phyloP scores from a whole-genome alignment of 139 green algal species.

The Chlorella vulgaris region DNA sequence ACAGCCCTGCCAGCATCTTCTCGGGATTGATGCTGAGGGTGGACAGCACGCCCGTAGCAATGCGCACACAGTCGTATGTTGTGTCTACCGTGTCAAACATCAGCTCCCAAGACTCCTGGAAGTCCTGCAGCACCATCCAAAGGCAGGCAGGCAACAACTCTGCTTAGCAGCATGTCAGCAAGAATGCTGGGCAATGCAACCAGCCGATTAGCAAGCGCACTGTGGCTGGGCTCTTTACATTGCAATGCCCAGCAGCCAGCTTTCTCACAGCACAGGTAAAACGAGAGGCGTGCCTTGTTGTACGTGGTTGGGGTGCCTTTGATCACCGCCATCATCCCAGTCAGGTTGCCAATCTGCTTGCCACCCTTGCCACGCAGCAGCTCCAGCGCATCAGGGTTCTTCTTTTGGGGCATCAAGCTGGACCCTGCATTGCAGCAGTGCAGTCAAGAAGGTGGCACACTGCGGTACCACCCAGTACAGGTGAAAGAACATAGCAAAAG shows the following conservation, averaged over 20 bases:
- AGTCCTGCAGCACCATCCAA: constrained; percentile 82
- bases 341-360: constrained; percentile 86
- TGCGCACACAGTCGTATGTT: constrained; percentile 85
- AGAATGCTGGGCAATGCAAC: no score
- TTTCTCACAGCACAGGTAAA: no score
- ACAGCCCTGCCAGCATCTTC: constrained; percentile 85
- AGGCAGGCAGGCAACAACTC: no score
- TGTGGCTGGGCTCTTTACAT: no score
- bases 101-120: constrained; percentile 83
- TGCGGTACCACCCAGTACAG: not conserved
- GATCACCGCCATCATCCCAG: constrained; percentile 85
- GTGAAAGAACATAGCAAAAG: not conserved
- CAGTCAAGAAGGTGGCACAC: not conserved
- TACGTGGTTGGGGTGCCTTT: constrained; percentile 98
- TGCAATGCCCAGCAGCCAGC: no score
- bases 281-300: constrained; percentile 94
- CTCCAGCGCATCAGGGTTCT: constrained; percentile 99
- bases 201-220: no score
- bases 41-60: constrained; percentile 90
- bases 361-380: constrained; percentile 87
- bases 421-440: constrained; percentile 59
- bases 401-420: constrained; percentile 99
- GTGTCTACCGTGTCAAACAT: constrained; percentile 98
- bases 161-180: no score
- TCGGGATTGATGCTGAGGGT: constrained; percentile 91